A percentile compares a stretch with the other conserved stretches of the same genome.
Evolutionary conservation across 306 rosid genomes (phyloP).

Genomic region (Rosa multiflora): DNA sequence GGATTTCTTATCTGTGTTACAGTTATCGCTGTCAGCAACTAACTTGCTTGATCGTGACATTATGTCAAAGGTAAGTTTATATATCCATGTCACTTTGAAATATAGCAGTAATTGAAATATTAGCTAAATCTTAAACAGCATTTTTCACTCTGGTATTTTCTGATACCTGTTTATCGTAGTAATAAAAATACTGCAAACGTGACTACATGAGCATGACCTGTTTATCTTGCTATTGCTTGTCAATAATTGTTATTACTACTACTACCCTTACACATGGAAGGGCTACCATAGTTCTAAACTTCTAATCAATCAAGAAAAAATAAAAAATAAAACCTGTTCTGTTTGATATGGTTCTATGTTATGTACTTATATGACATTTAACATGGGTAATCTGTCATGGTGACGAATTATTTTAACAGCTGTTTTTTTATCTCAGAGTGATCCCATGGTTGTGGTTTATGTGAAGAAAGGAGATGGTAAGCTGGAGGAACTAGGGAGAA

Average conservation of each 20-base stretch:
- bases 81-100: not conserved
- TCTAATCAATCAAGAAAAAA: too few species aligned
- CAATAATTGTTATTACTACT: not conserved
- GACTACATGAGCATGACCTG: not conserved
- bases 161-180: not conserved
- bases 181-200: not conserved
- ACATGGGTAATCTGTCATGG: not conserved
- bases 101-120: not conserved
- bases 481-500: constrained; percentile 26
- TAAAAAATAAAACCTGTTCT: not conserved
- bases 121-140: not conserved
- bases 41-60: constrained; percentile 63
- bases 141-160: not conserved
- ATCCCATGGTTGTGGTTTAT: constrained; percentile 72
- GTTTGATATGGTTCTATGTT: not conserved
- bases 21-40: constrained; percentile 66
- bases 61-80: constrained; percentile 32
- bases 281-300: not conserved
- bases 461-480: constrained; percentile 53
- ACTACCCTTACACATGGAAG: not conserved
- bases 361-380: not conserved
- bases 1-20: constrained; percentile 35
- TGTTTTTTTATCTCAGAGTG: constrained; percentile 44
- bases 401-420: not conserved
- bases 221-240: not conserved